Percentiles rank a stretch among this genome's conserved stretches.
These are phyloP conservation scores for Glycine tomentella DNA, from an alignment of 306 rosid species.

Conservation along the genomic window DNA sequence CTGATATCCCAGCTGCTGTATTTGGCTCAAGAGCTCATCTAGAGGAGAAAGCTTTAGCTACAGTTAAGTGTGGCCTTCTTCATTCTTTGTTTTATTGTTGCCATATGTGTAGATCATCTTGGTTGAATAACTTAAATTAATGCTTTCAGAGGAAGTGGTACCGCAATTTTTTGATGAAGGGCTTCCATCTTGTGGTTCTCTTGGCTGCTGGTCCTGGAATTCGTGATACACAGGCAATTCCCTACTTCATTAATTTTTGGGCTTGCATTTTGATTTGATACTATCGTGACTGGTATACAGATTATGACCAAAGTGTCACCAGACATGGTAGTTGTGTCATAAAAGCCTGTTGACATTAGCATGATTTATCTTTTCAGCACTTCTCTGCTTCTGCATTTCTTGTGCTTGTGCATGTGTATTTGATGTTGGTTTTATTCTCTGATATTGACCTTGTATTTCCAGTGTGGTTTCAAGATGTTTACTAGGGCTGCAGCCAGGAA, in stretches of 20 bases:
- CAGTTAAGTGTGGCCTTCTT: constrained; percentile 65
- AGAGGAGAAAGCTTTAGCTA: constrained; percentile 90
- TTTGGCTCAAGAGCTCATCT: constrained; percentile 99
- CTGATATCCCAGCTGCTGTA: constrained; percentile 83
- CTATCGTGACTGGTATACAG: constrained; percentile 4
- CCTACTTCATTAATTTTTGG: constrained; percentile 29
- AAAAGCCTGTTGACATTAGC: constrained; percentile 19
- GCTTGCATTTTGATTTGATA: constrained; percentile 22
- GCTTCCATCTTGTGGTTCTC: constrained; percentile 96
- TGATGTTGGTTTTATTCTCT: constrained; percentile 40
- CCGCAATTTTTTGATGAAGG: constrained; percentile 97
- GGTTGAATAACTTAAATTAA: constrained; percentile 48
- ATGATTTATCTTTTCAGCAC: constrained; percentile 13
- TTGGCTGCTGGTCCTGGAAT: constrained; percentile 95
- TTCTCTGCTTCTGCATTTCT: constrained; percentile 27
- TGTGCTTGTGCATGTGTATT: constrained; percentile 18
- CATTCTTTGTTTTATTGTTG: constrained; percentile 35
- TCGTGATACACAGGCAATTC: constrained; percentile 89
- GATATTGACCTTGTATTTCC: constrained; percentile 45
- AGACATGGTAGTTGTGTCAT: constrained; percentile 8
- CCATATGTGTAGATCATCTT: constrained; percentile 19
- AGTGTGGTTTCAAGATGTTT: constrained; percentile 99
- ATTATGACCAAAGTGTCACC: constrained; percentile 28
- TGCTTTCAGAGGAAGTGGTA: constrained; percentile 86
- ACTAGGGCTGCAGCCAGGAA: constrained; percentile 93